These are phyloP conservation scores for Gossypium schwendimanii DNA, from an alignment of 441 rosid species.

Conservation along the genomic window DNA sequence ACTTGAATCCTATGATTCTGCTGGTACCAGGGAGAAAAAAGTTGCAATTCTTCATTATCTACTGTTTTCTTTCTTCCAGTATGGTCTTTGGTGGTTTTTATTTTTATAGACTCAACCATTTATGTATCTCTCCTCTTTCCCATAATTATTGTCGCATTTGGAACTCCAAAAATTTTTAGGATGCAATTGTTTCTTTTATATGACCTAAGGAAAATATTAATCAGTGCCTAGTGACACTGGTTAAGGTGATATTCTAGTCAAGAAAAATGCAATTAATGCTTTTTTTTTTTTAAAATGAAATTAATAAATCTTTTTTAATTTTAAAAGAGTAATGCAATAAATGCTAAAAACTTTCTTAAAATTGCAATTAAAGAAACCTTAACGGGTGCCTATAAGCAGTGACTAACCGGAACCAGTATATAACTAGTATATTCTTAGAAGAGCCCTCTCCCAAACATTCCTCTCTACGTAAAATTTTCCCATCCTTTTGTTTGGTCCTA, in stretches of 20 bases:
- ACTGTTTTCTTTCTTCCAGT: not conserved
- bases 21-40: not conserved
- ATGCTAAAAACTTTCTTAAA: not conserved
- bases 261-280: not conserved
- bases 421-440: not conserved
- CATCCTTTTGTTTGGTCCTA: not conserved
- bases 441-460: not conserved
- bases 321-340: not conserved
- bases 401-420: not conserved
- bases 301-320: no score
- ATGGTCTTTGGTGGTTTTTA: not conserved
- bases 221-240: not conserved
- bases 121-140: not conserved
- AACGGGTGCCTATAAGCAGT: not conserved
- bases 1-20: not conserved
- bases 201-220: not conserved
- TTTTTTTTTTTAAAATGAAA: no score
- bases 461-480: not conserved
- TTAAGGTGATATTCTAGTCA: not conserved
- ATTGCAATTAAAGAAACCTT: not conserved
- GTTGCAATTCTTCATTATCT: not conserved
- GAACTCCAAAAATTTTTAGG: not conserved
- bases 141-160: not conserved
- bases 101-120: not conserved
- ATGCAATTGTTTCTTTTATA: not conserved